Percentiles rank a stretch among this genome's conserved stretches.
phyloP scores from a whole-genome alignment of 495 filamentous ascomycete genomes.

The Letharia lupina region DNA sequence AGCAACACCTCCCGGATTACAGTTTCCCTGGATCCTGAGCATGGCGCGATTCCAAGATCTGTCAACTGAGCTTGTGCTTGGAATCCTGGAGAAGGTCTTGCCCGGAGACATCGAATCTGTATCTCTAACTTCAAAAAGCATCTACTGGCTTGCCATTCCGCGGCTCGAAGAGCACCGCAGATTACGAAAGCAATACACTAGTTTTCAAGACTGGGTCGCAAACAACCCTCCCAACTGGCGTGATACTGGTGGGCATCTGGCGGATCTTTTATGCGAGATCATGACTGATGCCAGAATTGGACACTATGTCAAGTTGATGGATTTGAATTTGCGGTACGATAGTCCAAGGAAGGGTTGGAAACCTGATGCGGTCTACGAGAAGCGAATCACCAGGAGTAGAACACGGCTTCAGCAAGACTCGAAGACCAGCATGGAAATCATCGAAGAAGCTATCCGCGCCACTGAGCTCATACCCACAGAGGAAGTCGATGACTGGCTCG shows the following conservation, averaged over 20 bases:
- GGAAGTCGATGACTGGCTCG: neutral
- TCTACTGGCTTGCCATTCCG: neutral
- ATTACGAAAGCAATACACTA: neutral
- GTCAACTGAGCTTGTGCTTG: neutral
- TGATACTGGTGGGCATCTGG: neutral
- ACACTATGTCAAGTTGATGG: neutral
- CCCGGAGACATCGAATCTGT: neutral
- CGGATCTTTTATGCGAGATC: neutral
- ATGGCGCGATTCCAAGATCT: slow-evolving; percentile 1
- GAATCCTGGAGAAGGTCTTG: neutral
- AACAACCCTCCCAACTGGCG: too few species aligned
- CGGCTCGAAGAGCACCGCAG: slow-evolving; percentile 2
- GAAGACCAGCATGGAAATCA: neutral
- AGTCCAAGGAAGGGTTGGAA: neutral
- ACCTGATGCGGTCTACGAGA: neutral
- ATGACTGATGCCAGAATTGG: neutral
- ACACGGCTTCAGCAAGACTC: neutral
- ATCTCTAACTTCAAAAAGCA: neutral
- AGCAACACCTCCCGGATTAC: too few species aligned
- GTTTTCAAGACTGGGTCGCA: neutral
- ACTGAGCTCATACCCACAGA: neutral
- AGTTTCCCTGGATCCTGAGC: neutral
- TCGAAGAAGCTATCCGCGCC: neutral
- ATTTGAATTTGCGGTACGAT: neutral
- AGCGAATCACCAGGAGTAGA: neutral